Percentiles rank a stretch among this genome's conserved stretches.
Conservation (phyloP, 257 asterid species). For the Capsicum rhomboideum region DNA sequence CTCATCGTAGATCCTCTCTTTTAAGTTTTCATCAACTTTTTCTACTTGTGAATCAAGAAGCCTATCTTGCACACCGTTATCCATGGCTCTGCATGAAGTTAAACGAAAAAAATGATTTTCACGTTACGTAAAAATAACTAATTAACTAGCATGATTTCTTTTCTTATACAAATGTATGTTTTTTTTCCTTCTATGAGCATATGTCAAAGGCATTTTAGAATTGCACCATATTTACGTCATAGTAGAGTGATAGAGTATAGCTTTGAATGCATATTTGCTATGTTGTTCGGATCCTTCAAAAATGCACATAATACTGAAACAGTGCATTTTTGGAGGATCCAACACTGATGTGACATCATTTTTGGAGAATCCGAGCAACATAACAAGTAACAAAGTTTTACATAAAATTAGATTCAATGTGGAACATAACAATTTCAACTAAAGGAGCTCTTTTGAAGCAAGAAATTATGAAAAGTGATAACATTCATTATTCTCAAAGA, state of each 20-base stretch:
- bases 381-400: too few species aligned
- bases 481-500: neutral
- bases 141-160: neutral
- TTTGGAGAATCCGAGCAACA: neutral
- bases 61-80: conserved; percentile 31
- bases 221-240: neutral
- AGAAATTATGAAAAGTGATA: neutral
- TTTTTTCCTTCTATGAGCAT: neutral
- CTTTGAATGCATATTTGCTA: neutral
- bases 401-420: too few species aligned
- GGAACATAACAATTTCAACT: neutral
- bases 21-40: conserved; percentile 28
- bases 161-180: neutral
- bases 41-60: conserved; percentile 34
- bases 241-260: neutral
- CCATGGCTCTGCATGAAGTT: conserved; percentile 36
- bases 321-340: neutral
- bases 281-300: neutral
- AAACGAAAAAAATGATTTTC: neutral
- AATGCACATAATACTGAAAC: too few species aligned
- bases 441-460: neutral
- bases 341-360: neutral
- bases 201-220: neutral
- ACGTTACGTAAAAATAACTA: neutral
- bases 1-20: conserved; percentile 40